These are phyloP conservation scores for Hondaea fermentalgiana DNA, from an alignment of 108 stramenopile genomes.

Conservation along the genomic window DNA sequence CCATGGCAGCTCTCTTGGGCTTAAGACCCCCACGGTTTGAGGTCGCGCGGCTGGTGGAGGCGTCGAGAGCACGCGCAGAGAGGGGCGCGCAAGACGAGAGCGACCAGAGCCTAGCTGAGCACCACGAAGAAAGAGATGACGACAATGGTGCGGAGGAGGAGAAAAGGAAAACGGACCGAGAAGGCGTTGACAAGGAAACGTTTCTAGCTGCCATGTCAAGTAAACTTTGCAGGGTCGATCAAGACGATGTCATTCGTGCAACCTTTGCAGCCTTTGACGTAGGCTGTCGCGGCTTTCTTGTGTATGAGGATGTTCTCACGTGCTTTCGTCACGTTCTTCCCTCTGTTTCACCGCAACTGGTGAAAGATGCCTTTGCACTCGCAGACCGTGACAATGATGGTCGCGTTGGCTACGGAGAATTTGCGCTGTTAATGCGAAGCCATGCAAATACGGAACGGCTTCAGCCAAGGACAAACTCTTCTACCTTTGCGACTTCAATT, in stretches of 20 bases:
- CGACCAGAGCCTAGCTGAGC: too few species aligned
- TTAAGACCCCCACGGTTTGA: neutral
- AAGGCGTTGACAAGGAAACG: neutral
- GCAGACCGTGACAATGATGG: neutral
- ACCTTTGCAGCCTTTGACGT: neutral
- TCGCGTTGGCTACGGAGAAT: neutral
- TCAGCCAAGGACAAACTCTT: too few species aligned
- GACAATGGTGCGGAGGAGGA: neutral
- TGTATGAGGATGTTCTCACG: neutral
- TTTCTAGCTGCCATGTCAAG: neutral
- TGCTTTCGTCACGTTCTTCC: neutral
- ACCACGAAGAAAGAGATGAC: too few species aligned
- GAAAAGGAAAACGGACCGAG: neutral
- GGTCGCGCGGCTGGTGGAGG: neutral
- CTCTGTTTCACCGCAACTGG: neutral
- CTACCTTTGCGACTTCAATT: too few species aligned
- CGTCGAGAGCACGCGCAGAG: neutral
- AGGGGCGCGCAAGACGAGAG: too few species aligned
- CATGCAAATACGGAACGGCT: too few species aligned
- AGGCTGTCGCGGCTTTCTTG: neutral
- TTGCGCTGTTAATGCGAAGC: neutral
- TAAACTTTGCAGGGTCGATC: neutral
- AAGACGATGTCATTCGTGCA: neutral
- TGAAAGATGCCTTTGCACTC: neutral
- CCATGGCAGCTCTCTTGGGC: neutral